phyloP scores from a whole-genome alignment of 2,329 filamentous ascomycete species.

The Pseudocercospora fijiensis region DNA sequence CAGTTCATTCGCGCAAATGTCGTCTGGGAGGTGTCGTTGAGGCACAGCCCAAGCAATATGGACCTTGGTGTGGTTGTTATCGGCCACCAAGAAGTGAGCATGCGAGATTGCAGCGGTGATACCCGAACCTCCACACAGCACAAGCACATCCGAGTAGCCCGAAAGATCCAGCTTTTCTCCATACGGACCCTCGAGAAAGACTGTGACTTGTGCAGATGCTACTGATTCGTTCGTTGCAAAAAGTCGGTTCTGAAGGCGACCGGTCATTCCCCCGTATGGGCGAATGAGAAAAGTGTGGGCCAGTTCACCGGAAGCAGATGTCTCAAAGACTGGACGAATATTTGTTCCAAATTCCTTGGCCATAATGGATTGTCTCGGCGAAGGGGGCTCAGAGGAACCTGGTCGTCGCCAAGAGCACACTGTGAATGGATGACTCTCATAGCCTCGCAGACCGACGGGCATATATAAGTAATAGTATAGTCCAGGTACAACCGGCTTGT shows the following conservation, averaged over 20 bases:
- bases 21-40: constrained; percentile 19
- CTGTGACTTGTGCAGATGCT: constrained; percentile 31
- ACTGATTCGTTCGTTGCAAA: constrained; percentile 29
- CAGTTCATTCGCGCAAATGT: constrained; percentile 24
- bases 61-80: constrained; percentile 10
- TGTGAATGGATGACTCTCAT: constrained; percentile 55
- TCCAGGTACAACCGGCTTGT: constrained; percentile 44
- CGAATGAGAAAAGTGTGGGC: constrained; percentile 51
- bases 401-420: constrained; percentile 37
- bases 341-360: background rate
- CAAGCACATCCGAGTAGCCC: constrained; percentile 42
- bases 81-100: constrained; percentile 17
- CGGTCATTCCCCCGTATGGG: constrained; percentile 54
- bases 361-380: constrained; percentile 3
- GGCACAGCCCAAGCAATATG: constrained; percentile 27
- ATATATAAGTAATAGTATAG: constrained; percentile 54
- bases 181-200: constrained; percentile 55
- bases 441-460: constrained; percentile 46
- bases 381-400: background rate
- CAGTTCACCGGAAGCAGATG: background rate
- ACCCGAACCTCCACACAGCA: constrained; percentile 52
- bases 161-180: constrained; percentile 46
- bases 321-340: background rate
- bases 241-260: constrained; percentile 38
- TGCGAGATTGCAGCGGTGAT: constrained; percentile 46